Evolutionary conservation across 1,284 basidiomycete genomes (phyloP).

Genomic region (Puccinia triticina): DNA sequence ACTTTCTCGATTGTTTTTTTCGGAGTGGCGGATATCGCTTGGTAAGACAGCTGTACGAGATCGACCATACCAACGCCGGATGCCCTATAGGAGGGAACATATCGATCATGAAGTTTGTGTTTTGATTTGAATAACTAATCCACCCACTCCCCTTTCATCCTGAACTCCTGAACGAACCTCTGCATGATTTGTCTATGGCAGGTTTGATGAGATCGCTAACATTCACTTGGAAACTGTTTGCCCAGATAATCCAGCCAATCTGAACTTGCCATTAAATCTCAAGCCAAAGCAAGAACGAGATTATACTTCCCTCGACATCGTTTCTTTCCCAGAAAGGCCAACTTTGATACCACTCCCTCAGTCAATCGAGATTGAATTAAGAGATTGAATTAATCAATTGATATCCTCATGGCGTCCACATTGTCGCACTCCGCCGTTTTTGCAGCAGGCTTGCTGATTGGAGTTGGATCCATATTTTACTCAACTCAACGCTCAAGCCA

Average conservation of each 20-base stretch:
- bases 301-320: too few relatives aligned
- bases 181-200: background rate
- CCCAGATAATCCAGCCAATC: background rate
- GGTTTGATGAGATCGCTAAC: background rate
- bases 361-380: background rate
- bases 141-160: background rate
- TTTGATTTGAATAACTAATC: too few relatives aligned
- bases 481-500: conserved; percentile 36
- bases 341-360: background rate
- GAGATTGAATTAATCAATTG: background rate
- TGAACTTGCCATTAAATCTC: background rate
- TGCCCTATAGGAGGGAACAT: background rate
- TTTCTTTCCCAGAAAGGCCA: too few relatives aligned
- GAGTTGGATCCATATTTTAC: conserved; percentile 41
- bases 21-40: background rate
- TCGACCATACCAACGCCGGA: background rate
- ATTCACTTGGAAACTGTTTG: background rate
- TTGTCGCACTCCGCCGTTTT: conserved; percentile 43
- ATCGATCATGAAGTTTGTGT: background rate
- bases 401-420: conserved; percentile 43
- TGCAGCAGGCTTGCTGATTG: conserved; percentile 43
- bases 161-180: background rate
- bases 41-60: background rate
- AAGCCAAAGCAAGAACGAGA: background rate
- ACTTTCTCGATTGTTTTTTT: background rate